Percentiles rank a stretch among this genome's conserved stretches.
Conservation (phyloP, 495 filamentous ascomycete species). For the Penicillium salamii region DNA sequence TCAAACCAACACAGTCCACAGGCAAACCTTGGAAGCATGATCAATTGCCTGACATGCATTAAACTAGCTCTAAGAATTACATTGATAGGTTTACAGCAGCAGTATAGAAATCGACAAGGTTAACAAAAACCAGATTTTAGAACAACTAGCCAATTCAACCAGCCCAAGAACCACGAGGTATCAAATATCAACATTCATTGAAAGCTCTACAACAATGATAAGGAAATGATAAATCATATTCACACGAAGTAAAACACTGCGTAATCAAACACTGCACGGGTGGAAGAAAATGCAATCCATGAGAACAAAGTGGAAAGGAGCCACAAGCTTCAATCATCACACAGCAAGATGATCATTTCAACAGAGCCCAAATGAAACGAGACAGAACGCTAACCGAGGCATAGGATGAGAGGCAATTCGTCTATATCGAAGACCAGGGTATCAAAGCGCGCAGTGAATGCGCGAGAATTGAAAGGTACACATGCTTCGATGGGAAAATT, state of each 20-base stretch:
- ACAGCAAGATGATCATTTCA: not conserved
- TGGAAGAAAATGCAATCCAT: not conserved
- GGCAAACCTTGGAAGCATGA: too few relatives aligned
- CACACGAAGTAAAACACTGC: constrained; percentile 14
- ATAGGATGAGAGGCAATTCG: constrained; percentile 17
- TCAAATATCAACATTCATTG: too few relatives aligned
- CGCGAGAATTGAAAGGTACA: constrained; percentile 6
- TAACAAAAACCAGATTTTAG: too few relatives aligned
- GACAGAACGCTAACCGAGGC: constrained; percentile 5
- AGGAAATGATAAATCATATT: constrained; percentile 10
- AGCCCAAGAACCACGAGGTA: too few relatives aligned
- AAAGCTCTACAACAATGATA: too few relatives aligned
- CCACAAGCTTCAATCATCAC: constrained; percentile 5
- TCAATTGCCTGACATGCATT: too few relatives aligned
- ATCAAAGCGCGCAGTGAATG: constrained; percentile 4
- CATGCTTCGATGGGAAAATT: not conserved
- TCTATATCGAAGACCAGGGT: constrained; percentile 21
- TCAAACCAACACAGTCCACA: too few relatives aligned
- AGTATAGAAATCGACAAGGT: too few relatives aligned
- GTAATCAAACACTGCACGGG: constrained; percentile 9
- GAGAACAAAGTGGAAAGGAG: not conserved
- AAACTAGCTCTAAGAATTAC: too few relatives aligned
- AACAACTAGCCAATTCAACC: too few relatives aligned
- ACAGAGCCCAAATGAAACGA: not conserved
- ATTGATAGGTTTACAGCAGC: too few relatives aligned